These are phyloP conservation scores for Herpetospermum pedunculosum DNA, from an alignment of 306 rosid species.

Conservation along the genomic window DNA sequence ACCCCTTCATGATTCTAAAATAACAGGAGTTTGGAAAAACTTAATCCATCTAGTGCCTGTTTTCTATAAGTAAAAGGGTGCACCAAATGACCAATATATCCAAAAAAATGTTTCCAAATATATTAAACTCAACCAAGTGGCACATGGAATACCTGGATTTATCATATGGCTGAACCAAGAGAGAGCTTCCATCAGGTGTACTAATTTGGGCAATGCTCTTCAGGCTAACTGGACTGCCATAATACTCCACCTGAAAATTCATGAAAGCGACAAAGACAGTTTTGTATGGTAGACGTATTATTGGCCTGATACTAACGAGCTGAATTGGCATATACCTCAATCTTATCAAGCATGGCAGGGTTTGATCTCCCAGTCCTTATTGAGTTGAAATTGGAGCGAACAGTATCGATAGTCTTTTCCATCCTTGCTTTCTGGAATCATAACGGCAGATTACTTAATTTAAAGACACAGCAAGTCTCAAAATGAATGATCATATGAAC, in stretches of 20 bases:
- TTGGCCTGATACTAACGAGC: neutral
- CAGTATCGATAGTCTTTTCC: constrained; percentile 74
- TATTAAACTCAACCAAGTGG: constrained; percentile 3
- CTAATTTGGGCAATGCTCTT: constrained; percentile 95
- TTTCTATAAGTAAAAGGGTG: neutral
- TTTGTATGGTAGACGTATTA: neutral
- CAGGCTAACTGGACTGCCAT: constrained; percentile 86
- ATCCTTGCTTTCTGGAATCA: constrained; percentile 54
- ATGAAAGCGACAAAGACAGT: neutral
- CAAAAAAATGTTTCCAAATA: neutral
- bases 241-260: constrained; percentile 74
- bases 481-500: constrained; percentile 11
- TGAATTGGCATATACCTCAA: constrained; percentile 38
- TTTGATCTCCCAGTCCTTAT: constrained; percentile 82
- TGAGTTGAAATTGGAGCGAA: constrained; percentile 66
- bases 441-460: neutral
- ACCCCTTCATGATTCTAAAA: neutral
- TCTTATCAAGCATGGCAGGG: constrained; percentile 88
- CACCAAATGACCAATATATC: neutral
- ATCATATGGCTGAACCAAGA: constrained; percentile 83
- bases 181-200: constrained; percentile 80
- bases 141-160: constrained; percentile 62
- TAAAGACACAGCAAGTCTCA: neutral
- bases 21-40: neutral
- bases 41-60: neutral